Evolutionary conservation across 1,139 yeast species (phyloP), one percentile per base, ranked within the genome.

Genomic region (Saccharomyces hybrid): DNA sequence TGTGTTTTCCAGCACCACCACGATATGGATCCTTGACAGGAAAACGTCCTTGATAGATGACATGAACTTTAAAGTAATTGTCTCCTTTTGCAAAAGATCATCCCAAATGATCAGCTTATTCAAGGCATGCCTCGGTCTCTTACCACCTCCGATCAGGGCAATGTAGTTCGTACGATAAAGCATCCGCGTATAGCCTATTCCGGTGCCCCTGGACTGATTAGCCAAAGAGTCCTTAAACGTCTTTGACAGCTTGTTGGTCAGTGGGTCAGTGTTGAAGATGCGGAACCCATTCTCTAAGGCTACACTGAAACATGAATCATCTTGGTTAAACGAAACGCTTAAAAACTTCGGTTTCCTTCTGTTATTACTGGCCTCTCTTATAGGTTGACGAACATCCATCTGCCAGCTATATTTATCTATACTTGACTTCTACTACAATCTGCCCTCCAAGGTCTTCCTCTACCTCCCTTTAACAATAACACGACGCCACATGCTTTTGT

Each of bases 91-190:
- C 69, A 88, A 87, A 58, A 88, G 71, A 68, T 91, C 98, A 71
- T 91, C 97, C 96, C 97, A 91, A 14, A 91, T 84, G 34, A 89
- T 78, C 51, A 86, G 76, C 67, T 86, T 86, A 70, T 88, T 88
- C 62, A 81, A 78, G 1, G 96, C 87, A 64, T 82, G 87, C 62
- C 81, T 78, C 38, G 96, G 96, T 57, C 79, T 78, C 58, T 79
- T 77, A 0, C 96, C 96, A 9, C 96, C 96, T 0, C 97, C 96
- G 1, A 90, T 89, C 49, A 91, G 71, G 0, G 93, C 96, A 55
- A 91, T 77, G 67, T 90, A 90, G 71, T 91, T 91, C 0, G 97
- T 90, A 49, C 96, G 78, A 67, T 89, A 88, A 12, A 91, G 82
- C 96, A 91, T 88, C 52, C 86, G 78, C 2, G 86, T 81, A 47